Evolutionary conservation across 202 grass and related monocot species (phyloP).

Genomic region (Zizania palustris): DNA sequence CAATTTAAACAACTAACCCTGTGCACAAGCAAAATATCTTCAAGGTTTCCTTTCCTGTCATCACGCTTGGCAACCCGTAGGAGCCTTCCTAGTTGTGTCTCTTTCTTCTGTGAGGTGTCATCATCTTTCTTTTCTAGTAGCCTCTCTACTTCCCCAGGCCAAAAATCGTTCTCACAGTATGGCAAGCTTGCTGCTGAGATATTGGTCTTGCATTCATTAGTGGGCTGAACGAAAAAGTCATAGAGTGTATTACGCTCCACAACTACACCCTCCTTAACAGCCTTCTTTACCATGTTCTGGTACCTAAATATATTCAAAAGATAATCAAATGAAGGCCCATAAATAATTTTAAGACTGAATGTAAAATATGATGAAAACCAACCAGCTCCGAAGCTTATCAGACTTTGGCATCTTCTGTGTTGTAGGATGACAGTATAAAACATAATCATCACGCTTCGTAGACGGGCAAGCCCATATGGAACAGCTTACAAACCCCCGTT

Average conservation of each 20-base stretch:
- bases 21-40: constrained; percentile 83
- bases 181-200: constrained; percentile 82
- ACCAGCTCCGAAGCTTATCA: constrained; percentile 93
- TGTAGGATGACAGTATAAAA: constrained; percentile 94
- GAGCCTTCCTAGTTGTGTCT: constrained; percentile 71
- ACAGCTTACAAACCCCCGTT: constrained; percentile 84
- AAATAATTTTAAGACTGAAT: constrained; percentile 22
- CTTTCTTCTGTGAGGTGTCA: constrained; percentile 62
- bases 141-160: constrained; percentile 89
- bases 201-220: constrained; percentile 70
- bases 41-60: constrained; percentile 65
- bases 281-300: constrained; percentile 77
- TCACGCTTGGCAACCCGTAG: constrained; percentile 83
- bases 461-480: constrained; percentile 97
- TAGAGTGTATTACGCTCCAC: constrained; percentile 80
- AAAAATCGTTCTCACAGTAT: constrained; percentile 94
- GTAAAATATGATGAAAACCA: constrained; percentile 39
- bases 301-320: constrained; percentile 63
- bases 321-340: constrained; percentile 33
- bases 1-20: constrained; percentile 52
- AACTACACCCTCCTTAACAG: constrained; percentile 73
- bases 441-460: constrained; percentile 90
- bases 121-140: constrained; percentile 79
- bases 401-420: constrained; percentile 92
- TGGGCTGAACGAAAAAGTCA: constrained; percentile 74